phyloP scores from a whole-genome alignment of 495 filamentous ascomycete species.

The Aspergillus avenaceus region DNA sequence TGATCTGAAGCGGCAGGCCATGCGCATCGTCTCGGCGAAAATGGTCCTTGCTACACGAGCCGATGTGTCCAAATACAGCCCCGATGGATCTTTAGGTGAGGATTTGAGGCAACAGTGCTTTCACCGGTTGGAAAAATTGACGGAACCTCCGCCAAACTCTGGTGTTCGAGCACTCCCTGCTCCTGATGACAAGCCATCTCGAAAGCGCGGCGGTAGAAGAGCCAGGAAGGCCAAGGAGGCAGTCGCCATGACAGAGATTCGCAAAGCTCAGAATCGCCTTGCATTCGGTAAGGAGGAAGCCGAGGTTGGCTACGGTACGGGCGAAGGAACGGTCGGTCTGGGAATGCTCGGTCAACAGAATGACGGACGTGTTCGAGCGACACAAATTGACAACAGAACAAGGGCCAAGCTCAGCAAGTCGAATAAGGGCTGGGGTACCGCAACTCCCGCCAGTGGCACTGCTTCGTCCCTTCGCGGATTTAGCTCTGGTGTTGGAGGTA shows the following conservation, averaged over 20 bases:
- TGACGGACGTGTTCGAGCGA: slow-evolving; percentile 78
- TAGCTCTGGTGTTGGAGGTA: slow-evolving; percentile 58
- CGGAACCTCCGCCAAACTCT: slow-evolving; percentile 89
- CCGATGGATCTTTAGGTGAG: slow-evolving; percentile 79
- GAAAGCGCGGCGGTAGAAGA: slow-evolving; percentile 88
- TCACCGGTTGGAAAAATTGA: slow-evolving; percentile 87
- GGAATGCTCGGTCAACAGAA: slow-evolving; percentile 92
- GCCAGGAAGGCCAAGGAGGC: slow-evolving; percentile 96
- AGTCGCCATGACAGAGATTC: slow-evolving; percentile 92
- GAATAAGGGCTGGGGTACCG: slow-evolving; percentile 90
- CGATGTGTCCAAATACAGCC: slow-evolving; percentile 78
- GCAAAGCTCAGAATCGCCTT: slow-evolving; percentile 94
- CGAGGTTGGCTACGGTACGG: slow-evolving; percentile 87
- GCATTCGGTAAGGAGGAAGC: slow-evolving; percentile 94
- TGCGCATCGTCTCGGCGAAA: slow-evolving; percentile 93
- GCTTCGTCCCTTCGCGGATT: slow-evolving; percentile 78
- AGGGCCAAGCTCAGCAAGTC: slow-evolving; percentile 89
- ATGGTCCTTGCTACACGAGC: slow-evolving; percentile 86
- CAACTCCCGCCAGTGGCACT: slow-evolving; percentile 56
- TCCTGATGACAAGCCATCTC: slow-evolving; percentile 90
- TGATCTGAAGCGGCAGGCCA: slow-evolving; percentile 89
- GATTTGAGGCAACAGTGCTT: slow-evolving; percentile 80
- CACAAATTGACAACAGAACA: slow-evolving; percentile 91
- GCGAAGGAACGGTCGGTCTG: slow-evolving; percentile 80
- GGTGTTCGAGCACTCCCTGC: slow-evolving; percentile 84